Percentiles rank a stretch among this genome's conserved stretches.
phyloP scores from a whole-genome alignment of 176 grass and related monocot genomes.

The Carex kokanica region DNA sequence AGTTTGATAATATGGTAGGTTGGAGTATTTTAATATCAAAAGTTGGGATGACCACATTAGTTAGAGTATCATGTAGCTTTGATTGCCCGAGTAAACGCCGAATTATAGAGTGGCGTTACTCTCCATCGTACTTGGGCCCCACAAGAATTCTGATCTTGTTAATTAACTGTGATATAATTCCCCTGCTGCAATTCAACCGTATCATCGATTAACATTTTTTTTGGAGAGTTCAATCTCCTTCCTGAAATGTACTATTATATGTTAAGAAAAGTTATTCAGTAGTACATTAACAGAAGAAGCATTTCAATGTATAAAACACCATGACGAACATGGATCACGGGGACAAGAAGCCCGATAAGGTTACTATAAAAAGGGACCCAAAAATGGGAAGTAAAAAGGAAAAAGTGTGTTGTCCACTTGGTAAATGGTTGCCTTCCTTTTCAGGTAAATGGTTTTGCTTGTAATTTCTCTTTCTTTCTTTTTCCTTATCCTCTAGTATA shows the following conservation, averaged over 20 bases:
- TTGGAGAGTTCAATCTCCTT: too few species aligned
- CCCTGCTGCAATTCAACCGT: too few species aligned
- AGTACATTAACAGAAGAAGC: neutral
- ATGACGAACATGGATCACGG: neutral
- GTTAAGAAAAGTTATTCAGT: too few species aligned
- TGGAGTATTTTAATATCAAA: slow-evolving; percentile 63
- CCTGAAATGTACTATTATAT: too few species aligned
- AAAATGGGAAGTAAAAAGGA: too few species aligned
- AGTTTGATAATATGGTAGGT: slow-evolving; percentile 66
- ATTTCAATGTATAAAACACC: neutral
- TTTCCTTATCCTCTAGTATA: too few species aligned
- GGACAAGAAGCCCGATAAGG: neutral
- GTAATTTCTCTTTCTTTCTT: too few species aligned
- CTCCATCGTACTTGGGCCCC: slow-evolving; percentile 57
- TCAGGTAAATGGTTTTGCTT: too few species aligned
- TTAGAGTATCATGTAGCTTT: slow-evolving; percentile 42
- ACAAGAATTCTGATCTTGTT: too few species aligned
- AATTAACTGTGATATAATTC: too few species aligned
- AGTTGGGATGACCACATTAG: slow-evolving; percentile 56
- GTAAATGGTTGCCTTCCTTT: too few species aligned
- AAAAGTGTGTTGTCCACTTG: neutral
- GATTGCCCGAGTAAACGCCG: slow-evolving; percentile 32
- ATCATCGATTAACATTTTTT: too few species aligned
- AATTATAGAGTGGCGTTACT: slow-evolving; percentile 52
- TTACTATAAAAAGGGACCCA: neutral